Base-by-base conservation (phyloP, 2,329 filamentous ascomycete species). In the Neonectria ditissima region DNA sequence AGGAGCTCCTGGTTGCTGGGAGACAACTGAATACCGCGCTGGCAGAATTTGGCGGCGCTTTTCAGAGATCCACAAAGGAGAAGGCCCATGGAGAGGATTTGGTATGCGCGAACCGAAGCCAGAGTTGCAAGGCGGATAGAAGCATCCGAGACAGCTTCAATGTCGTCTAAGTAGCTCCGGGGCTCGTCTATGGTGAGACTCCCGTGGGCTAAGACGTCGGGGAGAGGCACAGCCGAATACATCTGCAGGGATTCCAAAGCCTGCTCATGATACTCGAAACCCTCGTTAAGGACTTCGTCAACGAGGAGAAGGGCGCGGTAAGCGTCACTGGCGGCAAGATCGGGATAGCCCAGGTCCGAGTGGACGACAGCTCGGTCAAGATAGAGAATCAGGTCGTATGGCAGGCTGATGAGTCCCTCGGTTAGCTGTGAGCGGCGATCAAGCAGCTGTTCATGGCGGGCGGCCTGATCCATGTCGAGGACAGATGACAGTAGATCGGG, bases 251-350 rank as follows among this genome's bases (percentile, higher is more conserved):
- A 82, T 55, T 87, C 85, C 7, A 84, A 69, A 9, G 90, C 89
- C 70, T 87, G 81, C 16, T 93, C 89, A 75, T 96, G 91, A 73
- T 94, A 97, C 77, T 97, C 93, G 70, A 92, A 94, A 41, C 88
- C 87, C 65, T 95, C 92, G 59, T 96, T 90, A 67, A 85, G 79
- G 37, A 93, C 86, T 69, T 96, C 93, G 74, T 98, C 95, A 16
- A 92, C 87, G 50, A 99, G 82, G 4, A 97, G 86, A n/a, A 98
- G 84, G 1, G 94, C 94, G 59, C 92, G 91, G 77, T 98, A 98
- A 5, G 93, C 93, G 82, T 97, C 94, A 34, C 93, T 93, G 11
- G 91, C 90, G 5, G 94, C 94, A 41, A 99, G 87, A 77, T 99
- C 96, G 0, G 93, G 93, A 77, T 97, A 98, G 39, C 89, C 92